These are phyloP conservation scores for Malassezia arunalokei DNA, from an alignment of 1,284 basidiomycete species.

Conservation along the genomic window DNA sequence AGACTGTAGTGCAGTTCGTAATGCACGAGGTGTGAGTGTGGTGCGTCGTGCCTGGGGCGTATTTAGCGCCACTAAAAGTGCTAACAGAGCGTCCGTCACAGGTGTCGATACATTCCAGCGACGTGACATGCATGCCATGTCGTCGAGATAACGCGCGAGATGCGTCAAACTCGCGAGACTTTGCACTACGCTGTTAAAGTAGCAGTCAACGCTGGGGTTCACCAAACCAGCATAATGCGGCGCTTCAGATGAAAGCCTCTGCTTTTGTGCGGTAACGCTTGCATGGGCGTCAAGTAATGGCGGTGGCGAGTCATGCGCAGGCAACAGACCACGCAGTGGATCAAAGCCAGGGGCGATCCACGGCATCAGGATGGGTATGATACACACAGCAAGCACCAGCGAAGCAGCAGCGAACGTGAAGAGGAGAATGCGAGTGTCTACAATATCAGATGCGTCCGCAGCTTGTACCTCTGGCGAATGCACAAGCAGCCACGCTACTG, in stretches of 20 bases:
- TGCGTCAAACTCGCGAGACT: slow-evolving; percentile 24
- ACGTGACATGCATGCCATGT: slow-evolving; percentile 23
- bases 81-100: slow-evolving; percentile 33
- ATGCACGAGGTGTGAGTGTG: slow-evolving; percentile 22
- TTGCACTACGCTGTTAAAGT: slow-evolving; percentile 42
- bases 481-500: no score
- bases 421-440: neutral
- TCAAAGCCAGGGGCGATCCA: neutral
- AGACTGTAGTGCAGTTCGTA: slow-evolving; percentile 25
- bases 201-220: slow-evolving; percentile 44
- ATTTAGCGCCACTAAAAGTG: slow-evolving; percentile 30
- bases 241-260: neutral
- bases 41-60: slow-evolving; percentile 2
- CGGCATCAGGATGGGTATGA: neutral
- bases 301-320: neutral
- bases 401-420: neutral
- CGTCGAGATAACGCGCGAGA: slow-evolving; percentile 21
- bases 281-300: neutral
- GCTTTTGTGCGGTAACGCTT: neutral
- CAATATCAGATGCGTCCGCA: neutral
- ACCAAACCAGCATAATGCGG: slow-evolving; percentile 26
- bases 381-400: neutral
- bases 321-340: neutral
- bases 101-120: slow-evolving; percentile 36
- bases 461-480: no score